These are phyloP conservation scores for Aspergillus versicolor DNA, from an alignment of 2,329 filamentous ascomycete species.

Conservation along the genomic window DNA sequence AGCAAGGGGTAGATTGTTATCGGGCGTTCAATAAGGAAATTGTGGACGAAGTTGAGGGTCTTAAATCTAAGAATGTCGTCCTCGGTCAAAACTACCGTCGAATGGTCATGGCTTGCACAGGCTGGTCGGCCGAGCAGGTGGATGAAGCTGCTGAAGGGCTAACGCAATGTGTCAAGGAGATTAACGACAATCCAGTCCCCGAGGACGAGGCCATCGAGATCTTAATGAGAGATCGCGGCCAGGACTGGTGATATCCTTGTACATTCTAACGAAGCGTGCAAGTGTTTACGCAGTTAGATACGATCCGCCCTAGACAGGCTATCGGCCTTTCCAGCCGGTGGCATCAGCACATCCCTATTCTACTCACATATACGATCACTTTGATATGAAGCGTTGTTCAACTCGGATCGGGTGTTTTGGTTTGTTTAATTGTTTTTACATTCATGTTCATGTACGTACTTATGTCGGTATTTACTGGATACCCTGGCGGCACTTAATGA, in stretches of 20 bases:
- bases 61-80: conserved; percentile 78
- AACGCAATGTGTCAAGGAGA: conserved; percentile 75
- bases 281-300: conserved; percentile 9
- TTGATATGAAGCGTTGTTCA: conserved; percentile 11
- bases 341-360: background rate
- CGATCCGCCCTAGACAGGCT: background rate
- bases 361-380: conserved; percentile 2
- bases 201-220: conserved; percentile 47
- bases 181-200: conserved; percentile 62
- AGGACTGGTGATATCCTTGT: conserved; percentile 39
- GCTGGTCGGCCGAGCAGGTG: conserved; percentile 73
- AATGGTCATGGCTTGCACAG: conserved; percentile 84
- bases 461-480: conserved; percentile 24
- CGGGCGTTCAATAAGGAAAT: conserved; percentile 67
- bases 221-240: conserved; percentile 45
- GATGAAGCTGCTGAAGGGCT: conserved; percentile 78
- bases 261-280: background rate
- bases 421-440: conserved; percentile 7
- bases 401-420: conserved; percentile 1
- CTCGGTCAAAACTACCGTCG: conserved; percentile 84
- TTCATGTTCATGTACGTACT: conserved; percentile 13
- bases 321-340: background rate
- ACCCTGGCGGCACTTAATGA: conserved; percentile 23
- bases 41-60: conserved; percentile 63
- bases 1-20: conserved; percentile 69